phyloP scores from a whole-genome alignment of 495 filamentous ascomycete species.

The Podospora appendiculata region DNA sequence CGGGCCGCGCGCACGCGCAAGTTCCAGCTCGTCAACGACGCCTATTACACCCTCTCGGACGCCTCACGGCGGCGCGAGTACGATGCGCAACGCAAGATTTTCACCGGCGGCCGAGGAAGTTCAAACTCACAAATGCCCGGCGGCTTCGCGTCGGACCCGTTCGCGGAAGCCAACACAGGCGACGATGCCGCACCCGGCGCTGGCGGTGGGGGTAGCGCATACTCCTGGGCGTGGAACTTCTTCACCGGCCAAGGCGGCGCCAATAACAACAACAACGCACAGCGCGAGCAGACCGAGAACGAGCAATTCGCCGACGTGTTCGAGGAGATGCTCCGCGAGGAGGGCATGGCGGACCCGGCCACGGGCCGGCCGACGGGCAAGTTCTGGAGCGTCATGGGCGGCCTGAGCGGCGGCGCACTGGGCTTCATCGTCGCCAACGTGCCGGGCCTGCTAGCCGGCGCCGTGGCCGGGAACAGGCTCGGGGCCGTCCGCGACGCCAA shows the following conservation, averaged over 20 bases:
- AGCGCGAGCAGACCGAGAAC: slow-evolving; percentile 41
- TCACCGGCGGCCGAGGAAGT: slow-evolving; percentile 11
- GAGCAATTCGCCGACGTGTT: slow-evolving; percentile 87
- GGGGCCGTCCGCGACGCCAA: slow-evolving; percentile 81
- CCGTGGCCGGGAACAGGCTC: slow-evolving; percentile 84
- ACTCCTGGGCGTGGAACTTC: slow-evolving; percentile 45
- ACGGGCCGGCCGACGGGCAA: slow-evolving; percentile 52
- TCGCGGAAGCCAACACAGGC: slow-evolving; percentile 45
- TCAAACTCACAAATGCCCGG: slow-evolving; percentile 13
- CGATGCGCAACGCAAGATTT: slow-evolving; percentile 57
- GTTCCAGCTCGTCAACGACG: slow-evolving; percentile 96
- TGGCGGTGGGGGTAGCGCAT: slow-evolving; percentile 25
- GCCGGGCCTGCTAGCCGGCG: slow-evolving; percentile 80
- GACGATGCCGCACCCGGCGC: slow-evolving; percentile 37
- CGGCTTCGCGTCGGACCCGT: slow-evolving; percentile 38
- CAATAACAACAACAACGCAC: no score
- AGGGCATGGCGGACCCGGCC: slow-evolving; percentile 56
- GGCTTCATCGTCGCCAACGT: slow-evolving; percentile 94
- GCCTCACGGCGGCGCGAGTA: slow-evolving; percentile 75
- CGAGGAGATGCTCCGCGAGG: slow-evolving; percentile 95
- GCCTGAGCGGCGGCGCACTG: slow-evolving; percentile 78
- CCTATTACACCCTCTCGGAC: slow-evolving; percentile 93
- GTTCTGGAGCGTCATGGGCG: slow-evolving; percentile 84
- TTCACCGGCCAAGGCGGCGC: slow-evolving; percentile 30
- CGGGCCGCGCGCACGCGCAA: slow-evolving; percentile 73